Percentiles rank a stretch among this genome's conserved stretches.
phyloP scores from a whole-genome alignment of 257 asterid genomes.

The Thymus quinquecostatus region DNA sequence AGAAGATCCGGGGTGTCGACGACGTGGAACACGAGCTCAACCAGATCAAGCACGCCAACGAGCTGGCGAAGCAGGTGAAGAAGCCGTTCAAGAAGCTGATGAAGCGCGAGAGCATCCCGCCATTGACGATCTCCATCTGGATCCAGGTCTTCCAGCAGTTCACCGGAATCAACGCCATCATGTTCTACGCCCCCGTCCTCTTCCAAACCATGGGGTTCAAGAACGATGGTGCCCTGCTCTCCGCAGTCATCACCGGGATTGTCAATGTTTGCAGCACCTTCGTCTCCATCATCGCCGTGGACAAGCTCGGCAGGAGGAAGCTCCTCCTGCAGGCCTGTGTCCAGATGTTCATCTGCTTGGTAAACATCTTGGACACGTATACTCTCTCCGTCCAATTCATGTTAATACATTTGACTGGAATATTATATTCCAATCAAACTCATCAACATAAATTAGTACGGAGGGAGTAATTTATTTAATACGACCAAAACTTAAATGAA shows the following conservation, averaged over 20 bases:
- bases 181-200: constrained; percentile 78
- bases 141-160: constrained; percentile 75
- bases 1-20: constrained; percentile 57
- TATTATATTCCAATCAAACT: too few species aligned
- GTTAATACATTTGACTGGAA: too few species aligned
- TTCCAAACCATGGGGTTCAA: constrained; percentile 71
- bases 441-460: too few species aligned
- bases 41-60: constrained; percentile 53
- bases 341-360: constrained; percentile 69
- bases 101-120: constrained; percentile 49
- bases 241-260: constrained; percentile 60
- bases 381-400: background rate
- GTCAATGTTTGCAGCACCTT: constrained; percentile 63
- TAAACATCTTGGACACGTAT: background rate
- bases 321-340: constrained; percentile 68
- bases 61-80: constrained; percentile 45
- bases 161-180: constrained; percentile 76
- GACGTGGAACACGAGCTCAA: constrained; percentile 59
- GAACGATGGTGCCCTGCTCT: constrained; percentile 47
- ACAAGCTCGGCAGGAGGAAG: constrained; percentile 65
- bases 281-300: constrained; percentile 56
- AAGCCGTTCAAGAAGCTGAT: constrained; percentile 53
- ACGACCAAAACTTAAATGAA: background rate
- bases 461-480: background rate
- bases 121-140: constrained; percentile 35